Evolutionary conservation across 768 basidiomycete genomes (phyloP).

Genomic region (Leccinum subtestaceum): DNA sequence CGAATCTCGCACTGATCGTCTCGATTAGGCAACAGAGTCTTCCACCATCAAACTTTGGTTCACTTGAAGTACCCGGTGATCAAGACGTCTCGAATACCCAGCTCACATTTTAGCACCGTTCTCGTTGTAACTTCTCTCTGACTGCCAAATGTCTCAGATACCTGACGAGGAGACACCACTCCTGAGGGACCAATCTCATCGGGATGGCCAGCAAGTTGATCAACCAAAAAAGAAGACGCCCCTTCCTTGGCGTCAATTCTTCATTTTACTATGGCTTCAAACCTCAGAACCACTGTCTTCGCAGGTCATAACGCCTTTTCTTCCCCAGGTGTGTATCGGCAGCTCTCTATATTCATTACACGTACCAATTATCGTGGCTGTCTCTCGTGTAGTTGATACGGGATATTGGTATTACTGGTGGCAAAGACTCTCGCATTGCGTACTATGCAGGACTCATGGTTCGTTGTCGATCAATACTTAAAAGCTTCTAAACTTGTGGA

Average conservation of each 20-base stretch:
- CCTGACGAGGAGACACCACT: constrained; percentile 63
- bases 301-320: constrained; percentile 73
- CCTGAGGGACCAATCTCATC: constrained; percentile 29
- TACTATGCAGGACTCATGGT: constrained; percentile 51
- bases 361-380: neutral
- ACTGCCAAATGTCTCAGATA: constrained; percentile 8
- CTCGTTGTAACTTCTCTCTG: neutral
- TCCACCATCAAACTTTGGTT: neutral
- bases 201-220: constrained; percentile 9
- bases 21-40: neutral
- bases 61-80: neutral
- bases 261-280: constrained; percentile 65
- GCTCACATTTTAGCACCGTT: neutral
- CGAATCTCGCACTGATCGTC: too few relatives aligned
- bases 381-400: constrained; percentile 22
- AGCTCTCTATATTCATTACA: neutral
- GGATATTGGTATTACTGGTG: constrained; percentile 38
- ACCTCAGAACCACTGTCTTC: constrained; percentile 72
- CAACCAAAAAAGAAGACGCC: constrained; percentile 43
- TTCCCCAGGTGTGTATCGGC: constrained; percentile 52
- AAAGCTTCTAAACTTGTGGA: neutral
- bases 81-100: too few relatives aligned
- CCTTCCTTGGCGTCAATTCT: constrained; percentile 67
- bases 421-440: constrained; percentile 43
- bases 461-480: constrained; percentile 11